phyloP scores from a whole-genome alignment of 495 filamentous ascomycete species.

The Beverwykella pulmonaria region DNA sequence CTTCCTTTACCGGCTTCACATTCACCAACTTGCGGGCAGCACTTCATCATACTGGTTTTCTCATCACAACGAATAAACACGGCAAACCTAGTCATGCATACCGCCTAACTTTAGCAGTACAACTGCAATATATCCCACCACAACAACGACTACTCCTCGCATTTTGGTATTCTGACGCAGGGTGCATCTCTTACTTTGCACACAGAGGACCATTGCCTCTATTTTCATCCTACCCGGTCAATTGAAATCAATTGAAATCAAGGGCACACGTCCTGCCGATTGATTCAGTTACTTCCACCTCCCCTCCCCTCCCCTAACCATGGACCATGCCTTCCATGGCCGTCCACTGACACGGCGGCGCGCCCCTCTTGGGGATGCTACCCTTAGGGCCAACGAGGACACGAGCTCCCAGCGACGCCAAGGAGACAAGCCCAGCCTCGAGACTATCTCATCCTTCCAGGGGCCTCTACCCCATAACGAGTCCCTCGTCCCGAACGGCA shows the following conservation, averaged over 20 bases:
- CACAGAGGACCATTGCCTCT: not conserved
- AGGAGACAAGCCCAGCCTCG: conserved; percentile 8
- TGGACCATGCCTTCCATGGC: conserved; percentile 16
- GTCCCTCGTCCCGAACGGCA: conserved; percentile 34
- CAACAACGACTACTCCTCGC: not conserved
- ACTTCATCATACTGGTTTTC: not conserved
- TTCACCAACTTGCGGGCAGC: conserved; percentile 17
- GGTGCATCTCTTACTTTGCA: conserved; percentile 23
- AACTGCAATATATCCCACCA: not conserved
- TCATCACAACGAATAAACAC: conserved; percentile 6
- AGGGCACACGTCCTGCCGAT: not conserved
- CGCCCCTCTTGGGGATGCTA: conserved; percentile 26
- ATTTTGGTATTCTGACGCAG: conserved; percentile 19
- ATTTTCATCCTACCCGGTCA: conserved; percentile 4
- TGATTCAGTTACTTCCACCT: not conserved
- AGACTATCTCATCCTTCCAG: conserved; percentile 15
- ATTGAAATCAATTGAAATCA: not conserved
- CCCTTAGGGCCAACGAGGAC: conserved; percentile 31
- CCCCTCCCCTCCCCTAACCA: not conserved
- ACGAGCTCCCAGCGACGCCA: conserved; percentile 3
- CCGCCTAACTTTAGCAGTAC: not conserved
- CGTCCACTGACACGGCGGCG: conserved; percentile 26
- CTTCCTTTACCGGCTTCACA: conserved; percentile 18
- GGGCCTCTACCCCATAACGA: conserved; percentile 30
- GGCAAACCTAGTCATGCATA: conserved; percentile 9